A percentile compares a stretch with the other conserved stretches of the same genome.
phyloP scores from a whole-genome alignment of 805 yeast genomes.

The Suhomyces sp. region DNA sequence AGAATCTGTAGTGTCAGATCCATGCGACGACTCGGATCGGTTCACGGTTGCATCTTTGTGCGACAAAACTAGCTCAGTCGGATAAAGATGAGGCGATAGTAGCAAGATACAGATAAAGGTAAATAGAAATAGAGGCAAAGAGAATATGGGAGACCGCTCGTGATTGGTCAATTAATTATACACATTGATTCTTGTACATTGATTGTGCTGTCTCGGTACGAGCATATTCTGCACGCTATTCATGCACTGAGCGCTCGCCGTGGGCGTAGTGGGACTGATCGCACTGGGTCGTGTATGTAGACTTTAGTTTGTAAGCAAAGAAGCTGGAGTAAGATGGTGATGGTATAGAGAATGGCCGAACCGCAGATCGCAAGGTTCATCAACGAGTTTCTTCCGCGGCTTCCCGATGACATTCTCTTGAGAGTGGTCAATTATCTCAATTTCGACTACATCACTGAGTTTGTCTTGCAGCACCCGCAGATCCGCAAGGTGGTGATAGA shows the following conservation, averaged over 20 bases:
- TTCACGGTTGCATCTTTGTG: not conserved
- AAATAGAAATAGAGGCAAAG: too few relatives aligned
- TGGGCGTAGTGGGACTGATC: too few relatives aligned
- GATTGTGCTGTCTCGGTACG: not conserved
- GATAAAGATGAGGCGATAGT: too few relatives aligned
- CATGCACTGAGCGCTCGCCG: too few relatives aligned
- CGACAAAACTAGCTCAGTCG: not conserved
- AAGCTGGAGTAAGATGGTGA: not conserved
- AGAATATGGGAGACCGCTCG: too few relatives aligned
- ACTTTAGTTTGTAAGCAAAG: not conserved
- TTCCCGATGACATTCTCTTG: conserved; percentile 23
- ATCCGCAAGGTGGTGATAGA: conserved; percentile 23
- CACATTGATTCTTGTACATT: too few relatives aligned
- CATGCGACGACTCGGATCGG: not conserved
- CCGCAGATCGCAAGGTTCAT: conserved; percentile 6
- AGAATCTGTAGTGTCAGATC: not conserved
- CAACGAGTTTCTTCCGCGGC: conserved; percentile 9
- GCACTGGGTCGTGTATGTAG: not conserved
- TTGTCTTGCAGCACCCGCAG: conserved; percentile 16
- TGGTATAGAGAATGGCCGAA: not conserved
- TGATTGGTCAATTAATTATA: too few relatives aligned
- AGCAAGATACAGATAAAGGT: too few relatives aligned
- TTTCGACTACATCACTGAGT: conserved; percentile 19
- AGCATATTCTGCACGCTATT: not conserved
- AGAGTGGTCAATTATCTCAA: conserved; percentile 17